phyloP scores from a whole-genome alignment of 352 stramenopile species.

The Phytophthora cactorum region DNA sequence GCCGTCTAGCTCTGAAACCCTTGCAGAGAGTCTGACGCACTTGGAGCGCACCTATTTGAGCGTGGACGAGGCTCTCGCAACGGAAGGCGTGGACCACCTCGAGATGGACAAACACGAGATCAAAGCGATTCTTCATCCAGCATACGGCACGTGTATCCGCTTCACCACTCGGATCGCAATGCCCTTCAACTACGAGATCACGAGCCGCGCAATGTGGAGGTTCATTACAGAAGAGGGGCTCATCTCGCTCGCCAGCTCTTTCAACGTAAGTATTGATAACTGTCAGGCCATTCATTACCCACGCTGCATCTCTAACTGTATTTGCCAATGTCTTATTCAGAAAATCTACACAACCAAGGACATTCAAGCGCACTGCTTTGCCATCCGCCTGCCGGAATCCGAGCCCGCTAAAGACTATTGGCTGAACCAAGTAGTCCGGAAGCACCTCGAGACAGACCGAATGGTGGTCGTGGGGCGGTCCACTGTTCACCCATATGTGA shows the following conservation, averaged over 20 bases:
- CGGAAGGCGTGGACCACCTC: conserved; percentile 21
- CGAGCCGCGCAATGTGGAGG: conserved; percentile 30
- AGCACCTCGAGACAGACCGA: conserved; percentile 21
- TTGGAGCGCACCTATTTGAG: conserved; percentile 29
- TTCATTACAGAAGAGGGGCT: conserved; percentile 31
- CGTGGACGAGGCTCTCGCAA: conserved; percentile 23
- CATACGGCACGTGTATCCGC: conserved; percentile 31
- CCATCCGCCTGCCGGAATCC: conserved; percentile 18
- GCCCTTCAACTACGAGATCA: conserved; percentile 30
- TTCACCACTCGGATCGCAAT: conserved; percentile 32
- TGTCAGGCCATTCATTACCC: background rate
- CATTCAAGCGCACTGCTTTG: conserved; percentile 33
- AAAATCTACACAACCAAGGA: conserved; percentile 39
- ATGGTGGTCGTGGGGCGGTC: conserved; percentile 32
- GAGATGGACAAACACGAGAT: conserved; percentile 34
- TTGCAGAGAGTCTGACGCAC: conserved; percentile 27
- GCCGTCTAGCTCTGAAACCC: conserved; percentile 29
- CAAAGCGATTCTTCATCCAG: conserved; percentile 30
- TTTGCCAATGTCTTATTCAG: conserved; percentile 11
- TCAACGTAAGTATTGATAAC: conserved; percentile 23
- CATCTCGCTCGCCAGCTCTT: conserved; percentile 28
- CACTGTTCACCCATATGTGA: conserved; percentile 37
- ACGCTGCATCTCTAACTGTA: conserved; percentile 5
- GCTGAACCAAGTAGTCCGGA: conserved; percentile 32
- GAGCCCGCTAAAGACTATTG: conserved; percentile 29